Evolutionary conservation across 768 basidiomycete genomes (phyloP).

Genomic region (Suillus tomentosus): DNA sequence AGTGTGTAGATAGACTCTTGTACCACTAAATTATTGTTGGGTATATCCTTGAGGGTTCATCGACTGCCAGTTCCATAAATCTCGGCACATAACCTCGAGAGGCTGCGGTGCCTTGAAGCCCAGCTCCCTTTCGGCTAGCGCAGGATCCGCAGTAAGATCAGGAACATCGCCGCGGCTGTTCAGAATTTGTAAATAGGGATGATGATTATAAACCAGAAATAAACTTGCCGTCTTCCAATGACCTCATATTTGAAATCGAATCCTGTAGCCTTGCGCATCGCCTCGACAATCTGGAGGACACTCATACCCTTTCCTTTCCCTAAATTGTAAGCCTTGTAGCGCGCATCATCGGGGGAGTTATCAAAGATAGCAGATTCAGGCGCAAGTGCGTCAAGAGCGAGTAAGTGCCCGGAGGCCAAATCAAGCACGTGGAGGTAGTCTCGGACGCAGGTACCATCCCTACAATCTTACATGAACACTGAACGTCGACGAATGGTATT

Average conservation of each 20-base stretch:
- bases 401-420: slow-evolving; percentile 90
- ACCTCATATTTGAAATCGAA: slow-evolving; percentile 89
- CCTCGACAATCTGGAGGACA: slow-evolving; percentile 91
- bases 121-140: slow-evolving; percentile 89
- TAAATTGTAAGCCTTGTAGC: slow-evolving; percentile 95
- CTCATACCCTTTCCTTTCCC: slow-evolving; percentile 92
- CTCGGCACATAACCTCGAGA: slow-evolving; percentile 91
- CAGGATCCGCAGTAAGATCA: slow-evolving; percentile 91
- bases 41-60: slow-evolving; percentile 83
- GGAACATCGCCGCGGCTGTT: slow-evolving; percentile 90
- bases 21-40: slow-evolving; percentile 22
- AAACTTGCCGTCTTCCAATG: slow-evolving; percentile 81
- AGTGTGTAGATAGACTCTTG: slow-evolving; percentile 18
- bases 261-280: slow-evolving; percentile 90
- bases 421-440: slow-evolving; percentile 95
- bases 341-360: slow-evolving; percentile 50
- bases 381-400: slow-evolving; percentile 83
- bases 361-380: slow-evolving; percentile 60
- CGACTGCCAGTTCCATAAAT: slow-evolving; percentile 99
- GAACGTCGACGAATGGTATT: slow-evolving; percentile 4
- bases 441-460: slow-evolving; percentile 97
- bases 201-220: neutral
- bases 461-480: slow-evolving; percentile 27
- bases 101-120: slow-evolving; percentile 83
- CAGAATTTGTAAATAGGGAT: slow-evolving; percentile 11